Conservation (phyloP, 2,329 filamentous ascomycete species). For the Alternaria triticina region DNA sequence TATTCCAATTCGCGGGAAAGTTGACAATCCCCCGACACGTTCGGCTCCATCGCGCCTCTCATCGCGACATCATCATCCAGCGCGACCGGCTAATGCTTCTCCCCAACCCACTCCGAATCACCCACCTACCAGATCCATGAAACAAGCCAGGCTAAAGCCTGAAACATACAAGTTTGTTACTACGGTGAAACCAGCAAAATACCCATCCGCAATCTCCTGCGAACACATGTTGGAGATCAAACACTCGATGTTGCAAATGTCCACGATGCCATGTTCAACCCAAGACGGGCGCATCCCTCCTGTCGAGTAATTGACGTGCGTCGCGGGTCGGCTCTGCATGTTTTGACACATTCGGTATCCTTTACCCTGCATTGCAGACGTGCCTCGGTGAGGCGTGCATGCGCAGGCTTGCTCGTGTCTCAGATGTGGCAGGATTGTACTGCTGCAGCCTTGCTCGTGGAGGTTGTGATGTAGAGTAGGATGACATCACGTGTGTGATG, state of each 20-base stretch:
- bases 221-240: constrained; percentile 13
- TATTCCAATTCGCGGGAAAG: background rate
- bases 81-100: constrained; percentile 3
- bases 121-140: background rate
- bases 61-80: background rate
- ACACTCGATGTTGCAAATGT: constrained; percentile 3
- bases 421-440: background rate
- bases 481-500: background rate
- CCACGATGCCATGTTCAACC: background rate
- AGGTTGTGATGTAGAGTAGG: background rate
- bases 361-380: constrained; percentile 12
- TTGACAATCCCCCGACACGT: background rate
- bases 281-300: background rate
- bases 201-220: constrained; percentile 5
- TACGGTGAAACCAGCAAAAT: background rate
- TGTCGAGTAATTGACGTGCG: constrained; percentile 25
- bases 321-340: constrained; percentile 14
- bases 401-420: constrained; percentile 8
- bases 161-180: constrained; percentile 1
- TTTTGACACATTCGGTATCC: constrained; percentile 6
- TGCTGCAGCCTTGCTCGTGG: background rate
- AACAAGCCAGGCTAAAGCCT: constrained; percentile 2
- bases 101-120: constrained; percentile 1
- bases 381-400: constrained; percentile 6
- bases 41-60: background rate